phyloP scores from a whole-genome alignment of 1,139 yeast genomes.

The Blastobotrys elegans region DNA sequence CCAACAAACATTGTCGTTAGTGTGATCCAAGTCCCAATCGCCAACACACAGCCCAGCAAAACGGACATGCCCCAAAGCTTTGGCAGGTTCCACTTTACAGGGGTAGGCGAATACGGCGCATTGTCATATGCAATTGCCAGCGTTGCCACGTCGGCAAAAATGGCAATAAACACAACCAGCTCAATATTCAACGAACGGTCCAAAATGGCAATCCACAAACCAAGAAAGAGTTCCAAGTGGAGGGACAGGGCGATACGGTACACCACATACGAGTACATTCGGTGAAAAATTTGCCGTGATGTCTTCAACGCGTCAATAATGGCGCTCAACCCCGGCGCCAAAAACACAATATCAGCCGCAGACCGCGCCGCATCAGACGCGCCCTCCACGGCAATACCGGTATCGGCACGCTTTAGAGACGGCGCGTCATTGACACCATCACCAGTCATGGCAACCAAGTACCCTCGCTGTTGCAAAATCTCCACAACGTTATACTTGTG shows the following conservation, averaged over 20 bases:
- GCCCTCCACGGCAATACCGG: conserved; percentile 97
- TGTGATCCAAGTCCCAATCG: conserved; percentile 88
- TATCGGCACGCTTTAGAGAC: conserved; percentile 92
- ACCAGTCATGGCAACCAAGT: conserved; percentile 98
- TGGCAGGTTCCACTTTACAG: conserved; percentile 93
- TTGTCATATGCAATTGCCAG: conserved; percentile 93
- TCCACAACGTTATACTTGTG: conserved; percentile 92
- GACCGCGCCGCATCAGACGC: conserved; percentile 96
- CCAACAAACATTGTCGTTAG: conserved; percentile 85
- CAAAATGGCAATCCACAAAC: conserved; percentile 91
- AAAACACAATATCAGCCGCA: conserved; percentile 94
- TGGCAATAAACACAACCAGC: conserved; percentile 89
- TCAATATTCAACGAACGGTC: conserved; percentile 78
- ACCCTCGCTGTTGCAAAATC: conserved; percentile 85
- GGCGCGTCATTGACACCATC: conserved; percentile 98
- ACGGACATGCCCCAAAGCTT: conserved; percentile 97
- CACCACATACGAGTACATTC: conserved; percentile 94
- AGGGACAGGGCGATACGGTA: conserved; percentile 93
- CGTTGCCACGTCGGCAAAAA: conserved; percentile 94
- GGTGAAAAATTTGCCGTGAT: conserved; percentile 96
- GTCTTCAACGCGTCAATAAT: conserved; percentile 82
- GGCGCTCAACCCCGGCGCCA: conserved; percentile 95
- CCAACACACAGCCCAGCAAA: conserved; percentile 73
- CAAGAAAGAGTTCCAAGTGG: conserved; percentile 88
- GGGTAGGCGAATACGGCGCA: conserved; percentile 86